These are phyloP conservation scores for Deinandra increscens DNA, from an alignment of 129 eudicot species.

Conservation along the genomic window DNA sequence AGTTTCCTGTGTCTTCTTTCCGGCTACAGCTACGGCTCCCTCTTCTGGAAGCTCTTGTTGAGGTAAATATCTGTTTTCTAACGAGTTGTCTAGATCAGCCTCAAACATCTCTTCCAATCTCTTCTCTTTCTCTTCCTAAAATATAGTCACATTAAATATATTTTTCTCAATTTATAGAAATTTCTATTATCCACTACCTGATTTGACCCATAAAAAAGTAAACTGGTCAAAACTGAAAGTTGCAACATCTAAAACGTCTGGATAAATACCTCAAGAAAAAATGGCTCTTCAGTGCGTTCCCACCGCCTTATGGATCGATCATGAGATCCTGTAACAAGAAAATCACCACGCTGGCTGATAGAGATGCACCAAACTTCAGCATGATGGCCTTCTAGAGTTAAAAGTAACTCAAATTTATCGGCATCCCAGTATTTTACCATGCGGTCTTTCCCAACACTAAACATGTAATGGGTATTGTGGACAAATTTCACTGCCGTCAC, in stretches of 20 bases:
- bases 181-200: neutral
- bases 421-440: slow-evolving; percentile 97
- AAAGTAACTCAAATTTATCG: slow-evolving; percentile 94
- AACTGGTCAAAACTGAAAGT: neutral
- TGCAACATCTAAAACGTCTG: neutral
- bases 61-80: slow-evolving; percentile 63
- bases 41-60: slow-evolving; percentile 92
- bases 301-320: slow-evolving; percentile 92
- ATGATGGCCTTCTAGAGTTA: slow-evolving; percentile 97
- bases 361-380: slow-evolving; percentile 89
- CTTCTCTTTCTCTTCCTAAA: slow-evolving; percentile 96
- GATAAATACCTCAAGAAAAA: slow-evolving; percentile 74
- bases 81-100: slow-evolving; percentile 64
- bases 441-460: slow-evolving; percentile 92
- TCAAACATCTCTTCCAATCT: slow-evolving; percentile 98
- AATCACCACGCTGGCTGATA: slow-evolving; percentile 93
- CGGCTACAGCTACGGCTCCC: slow-evolving; percentile 86
- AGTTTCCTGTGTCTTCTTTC: slow-evolving; percentile 92
- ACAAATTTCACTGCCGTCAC: slow-evolving; percentile 93
- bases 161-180: neutral
- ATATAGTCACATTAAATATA: slow-evolving; percentile 2
- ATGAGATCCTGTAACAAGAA: slow-evolving; percentile 89
- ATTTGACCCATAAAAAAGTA: slow-evolving; percentile 5
- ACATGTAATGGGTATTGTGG: slow-evolving; percentile 81
- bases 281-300: slow-evolving; percentile 97